Conservation (phyloP, 208 protist species). For the Leishmania lainsoni region DNA sequence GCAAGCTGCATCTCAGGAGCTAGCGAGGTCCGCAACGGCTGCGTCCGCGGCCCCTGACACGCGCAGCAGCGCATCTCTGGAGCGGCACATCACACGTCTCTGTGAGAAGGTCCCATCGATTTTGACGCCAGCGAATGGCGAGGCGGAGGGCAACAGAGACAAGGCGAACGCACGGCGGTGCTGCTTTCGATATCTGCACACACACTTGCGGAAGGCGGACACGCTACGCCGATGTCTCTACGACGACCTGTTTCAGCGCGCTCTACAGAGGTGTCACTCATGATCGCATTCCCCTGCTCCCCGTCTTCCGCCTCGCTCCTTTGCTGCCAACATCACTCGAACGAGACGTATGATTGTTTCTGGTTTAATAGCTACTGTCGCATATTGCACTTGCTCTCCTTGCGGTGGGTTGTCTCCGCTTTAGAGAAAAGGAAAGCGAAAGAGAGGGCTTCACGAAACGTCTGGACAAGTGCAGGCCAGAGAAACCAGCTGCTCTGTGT, state of each 20-base stretch:
- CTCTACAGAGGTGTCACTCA: background rate
- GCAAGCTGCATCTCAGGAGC: background rate
- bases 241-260: constrained; percentile 26
- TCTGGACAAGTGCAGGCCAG: background rate
- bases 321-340: background rate
- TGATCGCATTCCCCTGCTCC: background rate
- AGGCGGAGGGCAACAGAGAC: background rate
- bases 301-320: background rate
- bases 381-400: background rate
- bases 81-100: constrained; percentile 5
- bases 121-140: background rate
- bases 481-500: background rate
- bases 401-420: background rate
- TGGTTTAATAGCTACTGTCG: background rate
- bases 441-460: background rate
- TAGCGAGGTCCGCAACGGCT: background rate
- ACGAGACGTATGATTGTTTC: background rate
- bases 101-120: constrained; percentile 16
- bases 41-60: background rate
- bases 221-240: constrained; percentile 39
- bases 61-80: constrained; percentile 10
- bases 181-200: constrained; percentile 27
- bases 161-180: background rate
- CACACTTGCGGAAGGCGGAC: constrained; percentile 36
- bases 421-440: background rate